Percentiles rank a stretch among this genome's conserved stretches.
Conservation (phyloP, 371 early-diverging fungal species). For the Gilbertella persicaria region DNA sequence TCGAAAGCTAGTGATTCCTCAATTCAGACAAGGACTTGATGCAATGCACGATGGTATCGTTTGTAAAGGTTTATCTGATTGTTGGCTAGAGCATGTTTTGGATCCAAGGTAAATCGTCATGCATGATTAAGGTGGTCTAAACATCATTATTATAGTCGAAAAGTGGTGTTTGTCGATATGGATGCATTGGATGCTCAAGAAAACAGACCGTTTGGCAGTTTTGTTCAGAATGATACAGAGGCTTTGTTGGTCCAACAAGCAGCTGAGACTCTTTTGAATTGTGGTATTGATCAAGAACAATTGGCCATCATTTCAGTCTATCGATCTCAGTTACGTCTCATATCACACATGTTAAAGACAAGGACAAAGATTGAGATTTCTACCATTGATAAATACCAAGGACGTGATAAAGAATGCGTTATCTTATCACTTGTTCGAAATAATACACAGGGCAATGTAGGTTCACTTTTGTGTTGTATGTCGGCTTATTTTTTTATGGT, state of each 20-base stretch:
- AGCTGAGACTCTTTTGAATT: conserved; percentile 49
- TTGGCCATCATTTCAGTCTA: conserved; percentile 90
- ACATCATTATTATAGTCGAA: conserved; percentile 37
- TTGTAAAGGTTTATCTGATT: conserved; percentile 18
- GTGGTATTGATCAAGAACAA: conserved; percentile 65
- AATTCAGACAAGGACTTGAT: conserved; percentile 30
- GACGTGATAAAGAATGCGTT: conserved; percentile 90
- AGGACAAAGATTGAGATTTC: conserved; percentile 62
- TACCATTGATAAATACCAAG: conserved; percentile 94
- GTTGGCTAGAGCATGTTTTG: conserved; percentile 70
- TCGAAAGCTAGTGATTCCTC: conserved; percentile 52
- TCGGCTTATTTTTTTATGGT: background rate
- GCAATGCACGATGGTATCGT: conserved; percentile 10
- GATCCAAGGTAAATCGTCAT: conserved; percentile 55
- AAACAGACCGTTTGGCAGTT: conserved; percentile 37
- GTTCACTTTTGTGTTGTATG: background rate
- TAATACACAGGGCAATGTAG: conserved; percentile 70
- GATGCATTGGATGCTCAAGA: conserved; percentile 69
- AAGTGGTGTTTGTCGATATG: conserved; percentile 85
- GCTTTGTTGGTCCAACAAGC: conserved; percentile 62
- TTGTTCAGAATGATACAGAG: conserved; percentile 73
- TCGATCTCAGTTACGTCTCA: conserved; percentile 76
- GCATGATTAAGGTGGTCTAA: conserved; percentile 1
- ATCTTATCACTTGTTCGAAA: conserved; percentile 89
- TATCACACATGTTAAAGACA: conserved; percentile 43